Evolutionary conservation across 2,329 filamentous ascomycete genomes (phyloP).

Genomic region (Coniochaeta pulveracea): DNA sequence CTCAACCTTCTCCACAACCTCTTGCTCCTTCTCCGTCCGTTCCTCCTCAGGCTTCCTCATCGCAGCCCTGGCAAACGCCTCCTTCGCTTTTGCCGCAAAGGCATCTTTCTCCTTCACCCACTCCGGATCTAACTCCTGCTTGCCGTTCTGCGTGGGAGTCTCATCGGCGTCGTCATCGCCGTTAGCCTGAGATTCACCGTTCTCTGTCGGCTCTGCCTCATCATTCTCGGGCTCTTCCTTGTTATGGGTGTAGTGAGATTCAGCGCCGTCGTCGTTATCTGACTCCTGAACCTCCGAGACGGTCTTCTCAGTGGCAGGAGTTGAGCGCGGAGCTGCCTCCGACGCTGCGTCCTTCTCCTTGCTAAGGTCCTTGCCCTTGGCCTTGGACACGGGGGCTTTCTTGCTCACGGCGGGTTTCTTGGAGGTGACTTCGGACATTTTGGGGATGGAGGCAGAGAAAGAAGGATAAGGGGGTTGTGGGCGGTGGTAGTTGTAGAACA

Average conservation of each 20-base stretch:
- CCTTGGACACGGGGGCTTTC: slow-evolving; percentile 6
- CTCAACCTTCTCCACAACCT: slow-evolving; percentile 8
- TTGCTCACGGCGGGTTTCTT: slow-evolving; percentile 12
- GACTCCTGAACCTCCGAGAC: slow-evolving; percentile 1
- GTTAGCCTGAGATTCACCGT: too few species aligned
- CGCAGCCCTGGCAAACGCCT: too few species aligned
- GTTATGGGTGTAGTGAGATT: slow-evolving; percentile 14
- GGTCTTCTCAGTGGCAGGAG: slow-evolving; percentile 12
- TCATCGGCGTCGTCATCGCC: slow-evolving; percentile 1
- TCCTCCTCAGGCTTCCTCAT: slow-evolving; percentile 4
- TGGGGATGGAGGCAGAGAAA: too few species aligned
- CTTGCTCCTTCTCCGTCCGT: slow-evolving; percentile 6
- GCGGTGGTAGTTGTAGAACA: slow-evolving; percentile 6
- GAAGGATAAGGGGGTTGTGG: neutral
- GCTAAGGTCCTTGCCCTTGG: slow-evolving; percentile 11
- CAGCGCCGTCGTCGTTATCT: slow-evolving; percentile 14
- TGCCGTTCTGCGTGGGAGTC: neutral
- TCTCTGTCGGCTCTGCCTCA: slow-evolving; percentile 8
- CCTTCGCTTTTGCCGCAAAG: too few species aligned
- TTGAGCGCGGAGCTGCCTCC: slow-evolving; percentile 10
- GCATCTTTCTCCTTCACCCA: too few species aligned
- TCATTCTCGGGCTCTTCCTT: slow-evolving; percentile 6
- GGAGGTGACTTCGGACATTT: slow-evolving; percentile 13
- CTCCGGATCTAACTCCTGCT: too few species aligned
- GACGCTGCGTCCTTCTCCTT: slow-evolving; percentile 9